These are phyloP conservation scores for Aspergillus brunneoviolaceus DNA, from an alignment of 2,329 filamentous ascomycete species.

Conservation along the genomic window DNA sequence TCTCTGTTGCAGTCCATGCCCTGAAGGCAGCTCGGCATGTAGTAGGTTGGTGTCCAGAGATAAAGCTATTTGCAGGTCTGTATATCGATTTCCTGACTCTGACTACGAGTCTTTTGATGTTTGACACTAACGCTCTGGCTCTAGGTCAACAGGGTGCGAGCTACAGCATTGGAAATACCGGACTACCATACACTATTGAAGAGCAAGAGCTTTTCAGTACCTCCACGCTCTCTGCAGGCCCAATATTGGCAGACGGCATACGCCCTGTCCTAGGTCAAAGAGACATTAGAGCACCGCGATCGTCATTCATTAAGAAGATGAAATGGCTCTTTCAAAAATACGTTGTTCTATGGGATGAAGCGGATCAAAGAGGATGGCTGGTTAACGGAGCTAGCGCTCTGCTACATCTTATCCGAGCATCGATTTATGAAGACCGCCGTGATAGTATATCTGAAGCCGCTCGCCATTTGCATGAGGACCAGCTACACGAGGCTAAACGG, in stretches of 20 bases:
- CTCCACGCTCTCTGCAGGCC: neutral
- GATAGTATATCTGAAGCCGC: neutral
- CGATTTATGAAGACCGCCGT: neutral
- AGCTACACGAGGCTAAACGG: neutral
- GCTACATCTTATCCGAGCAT: slow-evolving; percentile 38
- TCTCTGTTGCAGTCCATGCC: neutral
- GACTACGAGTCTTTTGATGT: neutral
- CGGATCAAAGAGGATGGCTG: slow-evolving; percentile 34
- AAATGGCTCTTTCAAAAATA: slow-evolving; percentile 30
- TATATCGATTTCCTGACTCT: too few species aligned
- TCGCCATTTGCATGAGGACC: slow-evolving; percentile 6
- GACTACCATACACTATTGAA: neutral
- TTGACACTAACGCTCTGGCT: neutral
- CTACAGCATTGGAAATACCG: neutral
- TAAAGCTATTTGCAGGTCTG: slow-evolving; percentile 1
- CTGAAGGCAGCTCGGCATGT: slow-evolving; percentile 5
- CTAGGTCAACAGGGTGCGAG: neutral
- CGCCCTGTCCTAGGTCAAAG: neutral
- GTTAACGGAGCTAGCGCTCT: slow-evolving; percentile 38
- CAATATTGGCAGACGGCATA: neutral
- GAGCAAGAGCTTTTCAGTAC: neutral
- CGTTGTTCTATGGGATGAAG: slow-evolving; percentile 24
- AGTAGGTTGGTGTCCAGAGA: slow-evolving; percentile 8
- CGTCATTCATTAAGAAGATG: slow-evolving; percentile 23
- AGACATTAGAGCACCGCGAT: neutral